Base-by-base conservation (phyloP, 495 filamentous ascomycete species). In the Aspergillus steynii region DNA sequence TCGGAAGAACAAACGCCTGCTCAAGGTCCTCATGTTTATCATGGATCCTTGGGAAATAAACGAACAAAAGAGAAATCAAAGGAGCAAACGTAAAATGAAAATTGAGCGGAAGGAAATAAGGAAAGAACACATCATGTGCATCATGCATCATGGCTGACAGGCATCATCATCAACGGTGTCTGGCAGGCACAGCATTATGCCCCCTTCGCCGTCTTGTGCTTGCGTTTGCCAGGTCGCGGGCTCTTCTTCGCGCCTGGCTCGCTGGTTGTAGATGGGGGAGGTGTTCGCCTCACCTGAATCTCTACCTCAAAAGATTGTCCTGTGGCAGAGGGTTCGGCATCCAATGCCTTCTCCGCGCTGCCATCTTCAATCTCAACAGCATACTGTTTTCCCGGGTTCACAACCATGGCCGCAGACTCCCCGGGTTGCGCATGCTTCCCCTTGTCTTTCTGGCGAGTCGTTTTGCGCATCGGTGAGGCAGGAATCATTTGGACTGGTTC, bases 401-500 rank as follows among this genome's bases (percentile, higher is more conserved):
- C 37, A 42, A 14, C 37, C 9, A 42, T 10, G 4, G 14, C 37
- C 37, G 12, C 37, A 10, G 37, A 1, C 1, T 42, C 8, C 9
- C 14, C 37, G 37, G 37, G 2, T 42, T 42, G 37, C 10, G 37
- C 37, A 8, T 42, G 37, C 10, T 42, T 12, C 14, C 14, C 37
- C 45, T 55, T 5, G 20, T 60, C 14, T 46, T 37, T 25, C 32
- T 47, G 12, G 6, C 27, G 14, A 26, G 37, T 5, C 20, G 54
- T 46, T 1, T 15, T 42, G 12, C 37, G 37, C 37, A 42, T 29
- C 7, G 28, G 58, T 6, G 32, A 27, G 5, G 31, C 20, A n/a
- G 47, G 46, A 6, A 37, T 9, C 28, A 26, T 46, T 5, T 29
- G 12, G 14, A 50, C n/a, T 32, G 31, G 62, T 29, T 74, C 68